Percentiles rank a stretch among this genome's conserved stretches.
These are phyloP conservation scores for Hericium erinaceus DNA, from an alignment of 768 basidiomycete genomes.

Conservation along the genomic window DNA sequence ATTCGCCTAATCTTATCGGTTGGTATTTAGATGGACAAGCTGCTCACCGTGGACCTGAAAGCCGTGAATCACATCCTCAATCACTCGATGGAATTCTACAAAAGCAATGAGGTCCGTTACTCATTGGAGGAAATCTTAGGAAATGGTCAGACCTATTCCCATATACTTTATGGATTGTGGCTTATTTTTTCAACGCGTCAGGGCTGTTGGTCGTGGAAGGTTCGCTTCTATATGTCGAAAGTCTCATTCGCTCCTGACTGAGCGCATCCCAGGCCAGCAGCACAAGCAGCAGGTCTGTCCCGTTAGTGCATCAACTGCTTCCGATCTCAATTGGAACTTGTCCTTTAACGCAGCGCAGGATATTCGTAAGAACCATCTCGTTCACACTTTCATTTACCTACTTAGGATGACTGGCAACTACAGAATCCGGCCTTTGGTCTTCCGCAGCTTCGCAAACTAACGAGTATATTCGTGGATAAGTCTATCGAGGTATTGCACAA, in stretches of 20 bases:
- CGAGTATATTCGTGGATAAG: not conserved
- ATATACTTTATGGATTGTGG: not conserved
- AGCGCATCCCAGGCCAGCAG: not conserved
- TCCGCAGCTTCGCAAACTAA: not conserved
- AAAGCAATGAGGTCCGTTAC: not conserved
- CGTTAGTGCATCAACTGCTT: not conserved
- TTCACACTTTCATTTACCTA: too few species aligned
- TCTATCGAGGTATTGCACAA: not conserved
- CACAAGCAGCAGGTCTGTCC: not conserved
- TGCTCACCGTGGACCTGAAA: not conserved
- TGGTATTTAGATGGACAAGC: not conserved
- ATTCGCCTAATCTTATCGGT: not conserved
- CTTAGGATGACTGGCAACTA: not conserved
- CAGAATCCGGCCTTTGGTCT: slow-evolving; percentile 4
- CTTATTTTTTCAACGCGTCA: not conserved
- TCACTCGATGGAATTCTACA: not conserved
- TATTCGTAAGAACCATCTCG: not conserved
- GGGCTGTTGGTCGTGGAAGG: not conserved
- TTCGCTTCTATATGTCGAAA: not conserved
- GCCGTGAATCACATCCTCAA: not conserved
- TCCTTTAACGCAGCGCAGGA: not conserved
- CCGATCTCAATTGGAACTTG: not conserved
- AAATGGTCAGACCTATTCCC: not conserved
- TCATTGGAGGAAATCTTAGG: not conserved
- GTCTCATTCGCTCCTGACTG: not conserved